Evolutionary conservation across 345 rosid species (phyloP), one percentile per base, ranked within the genome.

Genomic region (Lepidium sativum): DNA sequence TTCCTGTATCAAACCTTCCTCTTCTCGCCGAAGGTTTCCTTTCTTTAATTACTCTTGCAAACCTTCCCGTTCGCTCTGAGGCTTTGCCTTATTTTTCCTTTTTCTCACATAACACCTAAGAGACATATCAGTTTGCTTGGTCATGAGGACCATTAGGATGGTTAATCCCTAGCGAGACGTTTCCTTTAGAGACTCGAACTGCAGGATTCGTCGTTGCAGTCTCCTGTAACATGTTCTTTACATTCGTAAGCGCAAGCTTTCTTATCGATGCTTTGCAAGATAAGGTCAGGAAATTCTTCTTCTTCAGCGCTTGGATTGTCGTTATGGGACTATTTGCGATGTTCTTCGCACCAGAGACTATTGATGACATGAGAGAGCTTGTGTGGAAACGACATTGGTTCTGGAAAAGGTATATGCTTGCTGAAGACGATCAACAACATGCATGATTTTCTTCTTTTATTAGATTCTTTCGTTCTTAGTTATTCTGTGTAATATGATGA

Each of bases 121-220:
- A n/a, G n/a, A n/a, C n/a, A n/a, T n/a, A n/a, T n/a, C n/a, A n/a
- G n/a, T 89, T 86, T 15, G 89, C 95, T 0, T 89, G 97, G 97
- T 89, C 95, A 13, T 89, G 95, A 90, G 95, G 95, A 33, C 95
- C 92, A 5, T 74, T 89, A 2, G 91, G 92, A 8, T 90, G 97
- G 92, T 47, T 90, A 44, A 87, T 81, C 18, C 91, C 91, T 0
- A 86, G 96, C 6, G 83, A 84, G 65, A 84, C 84, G 0, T 86
- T 82, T 49, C 96, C 94, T 9, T 49, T 86, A 2, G 87, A 88
- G 67, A 84, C 87, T 0, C 75, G 96, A 23, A 78, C 84, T 0
- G 70, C 87, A 3, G 97, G 95, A 15, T 84, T 72, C 33, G 75
- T 85, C 0, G 74, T 80, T 1, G 87, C 90, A 0, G 95, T 90